These are phyloP conservation scores for Vaccinium corymbosum DNA, from an alignment of 148 eudicot genomes.

Conservation along the genomic window DNA sequence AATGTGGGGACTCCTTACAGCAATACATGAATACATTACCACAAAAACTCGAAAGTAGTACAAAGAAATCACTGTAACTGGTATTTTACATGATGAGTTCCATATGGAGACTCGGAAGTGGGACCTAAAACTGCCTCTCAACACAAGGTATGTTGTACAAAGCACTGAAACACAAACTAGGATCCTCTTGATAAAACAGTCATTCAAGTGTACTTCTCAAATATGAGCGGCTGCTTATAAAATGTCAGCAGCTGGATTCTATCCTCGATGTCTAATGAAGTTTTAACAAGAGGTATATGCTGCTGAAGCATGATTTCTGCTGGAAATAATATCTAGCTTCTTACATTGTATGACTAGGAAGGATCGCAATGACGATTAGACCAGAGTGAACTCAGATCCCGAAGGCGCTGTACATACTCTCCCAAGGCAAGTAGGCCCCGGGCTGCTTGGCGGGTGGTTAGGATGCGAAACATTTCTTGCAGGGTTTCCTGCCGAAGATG, in stretches of 20 bases:
- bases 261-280: background rate
- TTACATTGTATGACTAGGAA: slow-evolving; percentile 20
- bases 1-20: background rate
- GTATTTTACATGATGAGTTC: background rate
- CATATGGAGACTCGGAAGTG: background rate
- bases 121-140: background rate
- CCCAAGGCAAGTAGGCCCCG: slow-evolving; percentile 77
- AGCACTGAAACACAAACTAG: background rate
- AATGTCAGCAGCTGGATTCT: slow-evolving; percentile 22
- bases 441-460: slow-evolving; percentile 69
- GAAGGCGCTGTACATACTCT: slow-evolving; percentile 79
- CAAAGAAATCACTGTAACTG: slow-evolving; percentile 7
- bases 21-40: background rate
- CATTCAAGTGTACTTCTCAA: slow-evolving; percentile 10
- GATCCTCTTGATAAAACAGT: background rate
- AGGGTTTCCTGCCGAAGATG: slow-evolving; percentile 72
- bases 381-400: slow-evolving; percentile 70
- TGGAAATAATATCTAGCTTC: background rate
- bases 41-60: background rate
- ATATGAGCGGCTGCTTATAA: slow-evolving; percentile 14
- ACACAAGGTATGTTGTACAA: slow-evolving; percentile 14
- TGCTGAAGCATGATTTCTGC: background rate
- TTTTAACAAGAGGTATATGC: background rate
- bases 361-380: slow-evolving; percentile 47
- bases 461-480: slow-evolving; percentile 61